A percentile compares a stretch with the other conserved stretches of the same genome.
phyloP scores from a whole-genome alignment of 306 rosid genomes.

The Vigna hirtella region DNA sequence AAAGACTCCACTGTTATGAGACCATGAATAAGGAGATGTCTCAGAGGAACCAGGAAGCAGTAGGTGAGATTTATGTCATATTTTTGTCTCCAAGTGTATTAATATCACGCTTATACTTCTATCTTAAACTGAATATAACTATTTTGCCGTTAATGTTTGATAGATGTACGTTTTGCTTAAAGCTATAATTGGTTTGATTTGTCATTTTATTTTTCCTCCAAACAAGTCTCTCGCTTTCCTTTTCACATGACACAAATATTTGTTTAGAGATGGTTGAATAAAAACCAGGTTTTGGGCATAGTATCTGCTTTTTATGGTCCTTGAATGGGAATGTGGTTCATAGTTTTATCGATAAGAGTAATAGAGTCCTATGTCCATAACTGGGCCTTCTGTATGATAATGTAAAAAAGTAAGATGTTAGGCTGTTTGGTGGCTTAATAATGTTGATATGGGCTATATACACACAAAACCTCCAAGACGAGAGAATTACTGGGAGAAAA shows the following conservation, averaged over 20 bases:
- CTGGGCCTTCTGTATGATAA: background rate
- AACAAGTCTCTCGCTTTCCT: background rate
- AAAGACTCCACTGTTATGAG: slow-evolving; percentile 88
- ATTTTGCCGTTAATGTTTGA: slow-evolving; percentile 1
- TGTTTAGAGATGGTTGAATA: slow-evolving; percentile 29
- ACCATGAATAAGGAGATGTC: slow-evolving; percentile 97
- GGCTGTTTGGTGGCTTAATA: slow-evolving; percentile 24
- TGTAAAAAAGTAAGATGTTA: slow-evolving; percentile 2
- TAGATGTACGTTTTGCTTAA: background rate
- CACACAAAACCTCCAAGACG: background rate
- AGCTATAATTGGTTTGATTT: slow-evolving; percentile 22
- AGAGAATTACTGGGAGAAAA: slow-evolving; percentile 8
- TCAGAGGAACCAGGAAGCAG: slow-evolving; percentile 94
- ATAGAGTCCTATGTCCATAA: slow-evolving; percentile 32
- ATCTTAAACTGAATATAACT: slow-evolving; percentile 26
- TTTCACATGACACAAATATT: slow-evolving; percentile 24
- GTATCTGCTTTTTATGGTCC: slow-evolving; percentile 26
- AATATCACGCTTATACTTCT: background rate
- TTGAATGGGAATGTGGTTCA: slow-evolving; percentile 6
- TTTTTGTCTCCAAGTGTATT: slow-evolving; percentile 10
- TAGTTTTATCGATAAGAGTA: background rate
- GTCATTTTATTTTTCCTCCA: background rate
- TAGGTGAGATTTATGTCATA: slow-evolving; percentile 64
- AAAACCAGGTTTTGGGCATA: background rate
- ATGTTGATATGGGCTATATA: slow-evolving; percentile 9